Evolutionary conservation across 768 basidiomycete species (phyloP).

Genomic region (Termitomyces sp.): DNA sequence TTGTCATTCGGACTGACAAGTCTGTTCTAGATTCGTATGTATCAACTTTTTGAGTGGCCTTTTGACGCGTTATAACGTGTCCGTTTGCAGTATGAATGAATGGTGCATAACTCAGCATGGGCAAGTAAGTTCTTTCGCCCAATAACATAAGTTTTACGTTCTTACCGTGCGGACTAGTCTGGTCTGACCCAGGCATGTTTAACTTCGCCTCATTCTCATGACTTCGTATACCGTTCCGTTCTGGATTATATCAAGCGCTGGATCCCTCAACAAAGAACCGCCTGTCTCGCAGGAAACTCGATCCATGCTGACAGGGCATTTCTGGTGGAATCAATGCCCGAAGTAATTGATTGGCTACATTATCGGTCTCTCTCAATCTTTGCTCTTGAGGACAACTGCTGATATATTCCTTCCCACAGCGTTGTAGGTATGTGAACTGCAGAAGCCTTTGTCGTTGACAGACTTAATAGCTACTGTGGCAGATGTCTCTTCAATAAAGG

Average conservation of each 20-base stretch:
- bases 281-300: conserved; percentile 82
- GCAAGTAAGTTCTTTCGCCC: conserved; percentile 38
- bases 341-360: conserved; percentile 74
- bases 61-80: background rate
- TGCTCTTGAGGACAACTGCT: background rate
- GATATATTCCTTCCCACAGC: conserved; percentile 27
- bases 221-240: conserved; percentile 57
- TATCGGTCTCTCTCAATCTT: conserved; percentile 51
- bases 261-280: conserved; percentile 63
- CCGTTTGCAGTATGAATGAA: conserved; percentile 64
- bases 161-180: conserved; percentile 43
- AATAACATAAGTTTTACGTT: background rate
- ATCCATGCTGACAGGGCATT: conserved; percentile 81
- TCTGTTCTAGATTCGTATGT: conserved; percentile 62
- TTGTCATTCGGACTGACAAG: conserved; percentile 72
- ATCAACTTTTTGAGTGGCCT: background rate
- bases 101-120: conserved; percentile 89
- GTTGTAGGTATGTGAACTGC: conserved; percentile 58
- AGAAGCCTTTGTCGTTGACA: background rate
- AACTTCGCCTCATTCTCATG: conserved; percentile 58
- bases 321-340: conserved; percentile 75
- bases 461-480: background rate
- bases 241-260: conserved; percentile 80
- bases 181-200: conserved; percentile 82
- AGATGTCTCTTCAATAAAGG: conserved; percentile 89